Evolutionary conservation across 2,329 filamentous ascomycete species (phyloP), one percentile per base, ranked within the genome.

Genomic region (Cordyceps fumosorosea): DNA sequence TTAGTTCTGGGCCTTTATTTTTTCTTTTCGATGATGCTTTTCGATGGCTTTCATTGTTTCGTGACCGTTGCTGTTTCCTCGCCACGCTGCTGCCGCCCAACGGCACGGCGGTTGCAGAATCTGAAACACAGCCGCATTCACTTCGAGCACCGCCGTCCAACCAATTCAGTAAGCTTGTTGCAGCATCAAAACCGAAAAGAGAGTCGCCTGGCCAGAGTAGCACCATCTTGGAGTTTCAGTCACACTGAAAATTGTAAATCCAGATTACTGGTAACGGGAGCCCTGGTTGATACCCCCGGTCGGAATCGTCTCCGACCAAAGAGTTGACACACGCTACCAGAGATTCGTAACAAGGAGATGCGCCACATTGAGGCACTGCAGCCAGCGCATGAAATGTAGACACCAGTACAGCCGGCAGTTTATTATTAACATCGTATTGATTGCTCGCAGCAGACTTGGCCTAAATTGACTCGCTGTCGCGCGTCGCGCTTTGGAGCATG

Each of bases 281-380:
- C 7, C 29, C 29, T 32, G 26, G 24, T 26, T 10, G 10, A 12
- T 26, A 34, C 24, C 5, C 11, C 10, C 10, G n/a, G 56, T n/a
- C 34, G 7, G 11, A 45, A 42, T 48, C 42, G 44, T 57, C 55
- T 48, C 55, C 32, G 44, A 24, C 44, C 26, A 22, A 18, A 16
- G 29, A 34, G n/a, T 29, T 34, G 44, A 57, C 20, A 48, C 55
- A 37, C 55, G 42, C 44, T 57, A 57, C 45, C 22, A 26, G 7
- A 4, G 24, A 44, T 16, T 50, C 45, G 56, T 59, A 59, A 51
- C 56, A 59, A 37, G 56, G 45, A 50, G 32, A 58, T 29, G 56
- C 45, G 56, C 45, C 56, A 59, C 32, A 29, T 29, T 59, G 47
- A 40, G 47, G 44, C 20, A n/a, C 26, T 37, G 22, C 16, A 59